Evolutionary conservation across 257 asterid species (phyloP).

Genomic region (Paulownia fortunei): DNA sequence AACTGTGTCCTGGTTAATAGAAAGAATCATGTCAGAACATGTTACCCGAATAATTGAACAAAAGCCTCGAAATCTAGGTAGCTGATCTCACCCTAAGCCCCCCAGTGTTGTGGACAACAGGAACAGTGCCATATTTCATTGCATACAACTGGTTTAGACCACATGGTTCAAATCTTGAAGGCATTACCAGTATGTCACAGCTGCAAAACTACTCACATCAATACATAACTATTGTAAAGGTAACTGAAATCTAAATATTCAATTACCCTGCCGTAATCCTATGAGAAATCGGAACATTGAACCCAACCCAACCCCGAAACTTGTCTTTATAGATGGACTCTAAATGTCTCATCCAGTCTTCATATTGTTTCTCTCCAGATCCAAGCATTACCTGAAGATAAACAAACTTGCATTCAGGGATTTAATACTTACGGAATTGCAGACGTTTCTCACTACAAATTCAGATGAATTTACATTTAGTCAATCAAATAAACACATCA

Average conservation of each 20-base stretch:
- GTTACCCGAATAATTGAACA: neutral
- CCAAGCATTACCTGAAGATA: constrained; percentile 91
- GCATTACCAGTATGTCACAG: constrained; percentile 90
- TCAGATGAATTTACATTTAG: neutral
- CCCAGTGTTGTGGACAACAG: constrained; percentile 92
- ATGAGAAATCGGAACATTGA: constrained; percentile 92
- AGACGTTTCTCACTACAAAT: neutral
- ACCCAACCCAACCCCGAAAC: constrained; percentile 97
- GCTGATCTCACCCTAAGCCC: constrained; percentile 80
- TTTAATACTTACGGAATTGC: neutral
- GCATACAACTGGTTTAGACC: constrained; percentile 96
- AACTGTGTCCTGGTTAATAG: constrained; percentile 76
- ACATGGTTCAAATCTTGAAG: constrained; percentile 97
- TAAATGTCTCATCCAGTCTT: constrained; percentile 94
- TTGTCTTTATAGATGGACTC: constrained; percentile 68
- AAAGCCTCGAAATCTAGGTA: constrained; percentile 9
- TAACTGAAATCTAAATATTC: neutral
- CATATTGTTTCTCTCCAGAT: constrained; percentile 94
- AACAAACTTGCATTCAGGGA: neutral
- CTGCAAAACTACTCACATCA: constrained; percentile 52
- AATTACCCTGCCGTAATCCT: constrained; percentile 89
- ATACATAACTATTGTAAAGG: neutral
- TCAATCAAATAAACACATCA: neutral
- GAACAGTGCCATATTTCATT: constrained; percentile 92
- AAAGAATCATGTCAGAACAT: constrained; percentile 13